phyloP scores from a whole-genome alignment of 2,329 filamentous ascomycete species.

The Thelonectria rubi region DNA sequence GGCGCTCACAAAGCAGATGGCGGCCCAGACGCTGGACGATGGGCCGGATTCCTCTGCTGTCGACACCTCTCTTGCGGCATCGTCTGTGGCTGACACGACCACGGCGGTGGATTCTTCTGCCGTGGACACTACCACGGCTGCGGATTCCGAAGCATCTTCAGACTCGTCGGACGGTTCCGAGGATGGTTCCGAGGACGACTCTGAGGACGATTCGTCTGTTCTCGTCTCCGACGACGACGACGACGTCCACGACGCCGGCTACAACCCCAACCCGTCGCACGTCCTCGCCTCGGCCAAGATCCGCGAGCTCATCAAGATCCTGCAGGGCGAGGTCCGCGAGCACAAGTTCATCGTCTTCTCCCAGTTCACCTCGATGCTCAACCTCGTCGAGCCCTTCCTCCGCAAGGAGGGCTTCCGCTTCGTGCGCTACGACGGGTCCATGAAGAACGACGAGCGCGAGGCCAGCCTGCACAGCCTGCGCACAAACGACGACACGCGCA shows the following conservation, averaged over 20 bases:
- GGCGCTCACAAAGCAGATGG: slow-evolving; percentile 50
- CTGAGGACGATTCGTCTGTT: slow-evolving; percentile 26
- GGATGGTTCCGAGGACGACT: slow-evolving; percentile 49
- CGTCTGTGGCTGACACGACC: slow-evolving; percentile 13
- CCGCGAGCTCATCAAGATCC: slow-evolving; percentile 80
- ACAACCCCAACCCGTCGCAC: slow-evolving; percentile 44
- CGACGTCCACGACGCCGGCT: slow-evolving; percentile 44
- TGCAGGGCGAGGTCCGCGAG: slow-evolving; percentile 78
- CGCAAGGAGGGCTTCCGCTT: slow-evolving; percentile 77
- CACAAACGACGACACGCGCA: slow-evolving; percentile 76
- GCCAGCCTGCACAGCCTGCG: slow-evolving; percentile 82
- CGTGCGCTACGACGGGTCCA: slow-evolving; percentile 92
- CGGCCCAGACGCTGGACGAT: slow-evolving; percentile 49
- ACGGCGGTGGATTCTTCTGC: slow-evolving; percentile 26
- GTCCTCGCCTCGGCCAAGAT: slow-evolving; percentile 88
- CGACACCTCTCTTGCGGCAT: slow-evolving; percentile 23
- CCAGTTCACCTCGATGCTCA: slow-evolving; percentile 97
- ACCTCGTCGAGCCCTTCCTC: slow-evolving; percentile 93
- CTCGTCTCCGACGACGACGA: slow-evolving; percentile 51
- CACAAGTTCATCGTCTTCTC: slow-evolving; percentile 99
- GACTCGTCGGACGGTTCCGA: slow-evolving; percentile 10
- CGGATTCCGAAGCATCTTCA: slow-evolving; percentile 22
- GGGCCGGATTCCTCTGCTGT: slow-evolving; percentile 24
- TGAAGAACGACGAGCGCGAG: slow-evolving; percentile 93
- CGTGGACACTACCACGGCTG: slow-evolving; percentile 15